Base-by-base conservation (phyloP, 2,329 filamentous ascomycete species). In the Venturia oleaginea region DNA sequence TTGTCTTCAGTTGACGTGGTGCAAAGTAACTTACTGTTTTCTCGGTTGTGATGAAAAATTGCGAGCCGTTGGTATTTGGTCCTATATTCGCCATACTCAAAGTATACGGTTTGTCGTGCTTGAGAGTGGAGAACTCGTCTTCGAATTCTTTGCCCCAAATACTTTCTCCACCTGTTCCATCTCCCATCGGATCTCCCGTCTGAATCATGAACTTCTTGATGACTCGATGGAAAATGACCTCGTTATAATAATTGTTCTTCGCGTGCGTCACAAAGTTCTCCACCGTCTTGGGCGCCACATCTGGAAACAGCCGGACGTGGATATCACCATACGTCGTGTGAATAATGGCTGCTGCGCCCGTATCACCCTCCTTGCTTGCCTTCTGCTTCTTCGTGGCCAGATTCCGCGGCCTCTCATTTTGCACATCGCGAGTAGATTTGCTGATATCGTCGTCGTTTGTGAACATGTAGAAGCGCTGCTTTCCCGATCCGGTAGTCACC, bases 201-300 rank as follows among this genome's bases (percentile, higher is more conserved):
- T 92, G 91, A 66, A 99, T 96, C 95, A 99, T 99, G 78, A 99
- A 99, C 72, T 97, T 97, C 67, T 90, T 86, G 70, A 99, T 99
- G 7, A 99, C 89, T 40, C 94, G 88, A 76, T 99, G 94, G 81
- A 99, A 99, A 70, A 97, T 93, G 40, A 93, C 92, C 76, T 91
- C 91, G 79, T 99, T 97, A 80, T 99, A 99, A 76, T 99, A 99
- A 1, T 91, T 91, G 65, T 87, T 88, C 71, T 88, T 89, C 2
- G 91, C 85, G 71, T 97, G 94, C 0, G 91, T 95, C 64, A 95
- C 90, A 74, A 99, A 99, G 76, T 99, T 99, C 77, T 99, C 94
- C 3, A 99, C 93, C 0, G 95, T 87, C 74, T 93, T 95, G 38
- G 95, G 94, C 11, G 94, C 93, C 2, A 91, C 91, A 67, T 94